phyloP scores from a whole-genome alignment of 371 early-diverging fungal species.

The Apophysomyces trapeziformis region DNA sequence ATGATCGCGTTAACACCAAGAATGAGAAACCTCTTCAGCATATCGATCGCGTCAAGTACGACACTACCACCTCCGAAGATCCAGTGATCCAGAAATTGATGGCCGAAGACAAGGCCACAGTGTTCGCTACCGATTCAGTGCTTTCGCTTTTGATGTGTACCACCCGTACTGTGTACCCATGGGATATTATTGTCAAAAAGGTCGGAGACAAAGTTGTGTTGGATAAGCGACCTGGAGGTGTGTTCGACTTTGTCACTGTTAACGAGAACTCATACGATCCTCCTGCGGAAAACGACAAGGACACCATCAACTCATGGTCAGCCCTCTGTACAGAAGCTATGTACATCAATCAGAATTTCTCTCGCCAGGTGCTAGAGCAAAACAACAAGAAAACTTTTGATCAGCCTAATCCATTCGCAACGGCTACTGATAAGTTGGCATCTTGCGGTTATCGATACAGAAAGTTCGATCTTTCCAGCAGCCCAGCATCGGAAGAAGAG shows the following conservation, averaged over 20 bases:
- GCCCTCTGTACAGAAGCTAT: conserved; percentile 90
- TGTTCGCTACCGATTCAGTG: conserved; percentile 91
- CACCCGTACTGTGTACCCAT: conserved; percentile 90
- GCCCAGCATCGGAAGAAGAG: conserved; percentile 25
- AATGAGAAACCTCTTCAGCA: conserved; percentile 76
- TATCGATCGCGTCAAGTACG: conserved; percentile 72
- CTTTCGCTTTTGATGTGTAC: conserved; percentile 93
- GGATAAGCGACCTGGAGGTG: conserved; percentile 91
- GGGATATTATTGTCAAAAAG: conserved; percentile 95
- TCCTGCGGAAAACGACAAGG: conserved; percentile 90
- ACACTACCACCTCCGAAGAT: conserved; percentile 84
- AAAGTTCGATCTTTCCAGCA: conserved; percentile 65
- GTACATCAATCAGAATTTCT: conserved; percentile 86
- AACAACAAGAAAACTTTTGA: conserved; percentile 59
- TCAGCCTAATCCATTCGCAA: conserved; percentile 79
- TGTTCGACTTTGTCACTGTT: conserved; percentile 81
- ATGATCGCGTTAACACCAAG: conserved; percentile 86
- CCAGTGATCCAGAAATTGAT: conserved; percentile 75
- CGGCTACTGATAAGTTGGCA: conserved; percentile 62
- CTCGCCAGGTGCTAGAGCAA: conserved; percentile 79
- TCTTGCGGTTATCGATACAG: conserved; percentile 92
- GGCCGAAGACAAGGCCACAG: conserved; percentile 68
- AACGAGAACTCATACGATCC: conserved; percentile 96
- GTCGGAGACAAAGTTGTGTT: conserved; percentile 84
- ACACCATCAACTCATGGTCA: conserved; percentile 86